phyloP scores from a whole-genome alignment of 768 basidiomycete species.

The Pulveroboletus sp. region DNA sequence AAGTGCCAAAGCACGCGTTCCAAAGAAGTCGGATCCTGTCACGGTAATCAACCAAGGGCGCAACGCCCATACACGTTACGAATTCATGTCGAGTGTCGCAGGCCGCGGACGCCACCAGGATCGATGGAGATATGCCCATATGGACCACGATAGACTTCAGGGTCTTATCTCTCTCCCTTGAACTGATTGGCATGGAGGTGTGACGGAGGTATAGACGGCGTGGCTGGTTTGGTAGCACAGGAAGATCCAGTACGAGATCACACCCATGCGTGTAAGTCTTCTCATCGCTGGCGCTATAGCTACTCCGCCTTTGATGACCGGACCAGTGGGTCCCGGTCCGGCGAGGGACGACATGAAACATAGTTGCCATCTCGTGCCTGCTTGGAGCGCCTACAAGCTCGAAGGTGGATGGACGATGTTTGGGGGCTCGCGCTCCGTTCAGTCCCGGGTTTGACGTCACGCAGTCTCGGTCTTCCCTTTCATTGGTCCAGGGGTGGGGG shows the following conservation, averaged over 20 bases:
- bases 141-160: slow-evolving; percentile 13
- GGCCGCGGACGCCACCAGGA: slow-evolving; percentile 15
- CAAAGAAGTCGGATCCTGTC: neutral
- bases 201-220: neutral
- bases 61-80: slow-evolving; percentile 4
- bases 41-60: neutral
- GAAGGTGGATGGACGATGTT: neutral
- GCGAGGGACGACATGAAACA: neutral
- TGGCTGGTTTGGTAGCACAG: neutral
- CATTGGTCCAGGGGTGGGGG: neutral
- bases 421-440: no score
- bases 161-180: slow-evolving; percentile 2
- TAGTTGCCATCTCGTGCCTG: neutral
- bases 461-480: neutral
- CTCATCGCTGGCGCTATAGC: neutral
- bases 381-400: neutral
- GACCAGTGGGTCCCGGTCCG: neutral
- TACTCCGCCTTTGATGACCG: neutral
- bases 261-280: no score
- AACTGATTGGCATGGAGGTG: neutral
- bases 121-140: neutral
- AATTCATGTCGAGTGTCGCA: slow-evolving; percentile 7
- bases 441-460: neutral
- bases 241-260: neutral
- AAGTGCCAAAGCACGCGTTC: neutral